Conservation (phyloP, 768 basidiomycete species). For the Lactarius indigo region DNA sequence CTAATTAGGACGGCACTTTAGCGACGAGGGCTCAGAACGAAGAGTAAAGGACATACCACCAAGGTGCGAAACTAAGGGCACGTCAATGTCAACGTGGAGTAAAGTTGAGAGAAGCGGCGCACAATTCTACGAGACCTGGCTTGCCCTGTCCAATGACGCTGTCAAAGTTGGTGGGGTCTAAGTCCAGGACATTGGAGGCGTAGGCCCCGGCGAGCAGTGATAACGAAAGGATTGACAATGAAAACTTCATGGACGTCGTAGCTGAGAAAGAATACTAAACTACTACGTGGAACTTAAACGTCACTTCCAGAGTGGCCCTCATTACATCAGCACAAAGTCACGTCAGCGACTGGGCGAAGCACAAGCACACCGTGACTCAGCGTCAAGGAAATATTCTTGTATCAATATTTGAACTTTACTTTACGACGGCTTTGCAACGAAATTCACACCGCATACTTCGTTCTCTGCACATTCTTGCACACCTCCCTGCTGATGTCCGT, state of each 20-base stretch:
- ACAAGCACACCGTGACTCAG: too few relatives aligned
- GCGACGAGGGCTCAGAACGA: neutral
- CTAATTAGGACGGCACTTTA: conserved; percentile 33
- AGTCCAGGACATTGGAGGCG: conserved; percentile 84
- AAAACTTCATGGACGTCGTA: conserved; percentile 52
- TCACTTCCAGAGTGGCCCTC: neutral
- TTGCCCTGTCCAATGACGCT: conserved; percentile 69
- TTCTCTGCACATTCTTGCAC: too few relatives aligned
- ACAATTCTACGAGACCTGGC: conserved; percentile 91
- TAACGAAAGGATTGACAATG: conserved; percentile 52
- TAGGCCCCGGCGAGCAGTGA: conserved; percentile 50
- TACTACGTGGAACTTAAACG: conserved; percentile 13
- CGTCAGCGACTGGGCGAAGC: conserved; percentile 4
- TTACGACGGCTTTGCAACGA: too few relatives aligned
- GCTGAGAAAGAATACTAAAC: neutral
- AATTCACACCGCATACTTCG: too few relatives aligned
- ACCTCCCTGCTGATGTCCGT: too few relatives aligned
- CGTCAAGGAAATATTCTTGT: too few relatives aligned
- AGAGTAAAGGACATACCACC: conserved; percentile 60
- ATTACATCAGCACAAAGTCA: conserved; percentile 17
- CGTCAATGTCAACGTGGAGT: neutral
- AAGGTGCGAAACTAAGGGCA: conserved; percentile 68
- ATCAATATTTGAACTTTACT: too few relatives aligned
- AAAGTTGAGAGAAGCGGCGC: conserved; percentile 35
- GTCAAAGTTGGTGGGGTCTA: conserved; percentile 74